Base-by-base conservation (phyloP, 2,329 filamentous ascomycete genomes). In the Botryotinia globosa region DNA sequence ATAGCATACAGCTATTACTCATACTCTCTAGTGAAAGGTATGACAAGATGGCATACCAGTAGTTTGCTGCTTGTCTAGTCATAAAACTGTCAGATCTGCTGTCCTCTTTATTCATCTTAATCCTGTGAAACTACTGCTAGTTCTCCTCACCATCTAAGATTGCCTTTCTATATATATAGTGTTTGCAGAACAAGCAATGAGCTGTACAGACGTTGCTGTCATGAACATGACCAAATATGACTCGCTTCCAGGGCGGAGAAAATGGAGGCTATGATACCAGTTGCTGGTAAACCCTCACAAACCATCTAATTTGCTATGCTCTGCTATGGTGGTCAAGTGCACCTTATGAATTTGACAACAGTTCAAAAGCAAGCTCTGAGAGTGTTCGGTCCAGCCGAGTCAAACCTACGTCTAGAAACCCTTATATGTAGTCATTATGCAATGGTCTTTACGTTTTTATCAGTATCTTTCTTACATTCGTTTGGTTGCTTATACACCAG, bases 41-140 rank as follows among this genome's bases (percentile, higher is more conserved):
- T 56, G 48, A 67, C 65, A 56, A n/a, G 65, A 56, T 42, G n/a
- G 1, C 22, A 56, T 42, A 9, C 25, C 34, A 32, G 25, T 32
- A 42, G 65, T 67, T 67, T 67, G 65, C 48, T 67, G 48, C 65
- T 67, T 67, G 65, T 67, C n/a, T 29, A 16, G 4, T 32, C 8
- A 56, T 56, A 25, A 29, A 66, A 66, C 4, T 45, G 34, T 29
- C 14, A 20, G 14, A 51, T 29, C 45, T 66, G 45, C 8, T 45
- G 42, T 56, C 29, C 48, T 14, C 45, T 56, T 42, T 51, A 22
- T 67, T 18, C 39, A 18, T 56, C n/a, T 56, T 18, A 56, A 34
- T 22, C 32, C 7, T 42, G 65, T 67, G 48, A n/a, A 67, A 67
- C 48, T 42, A n/a, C 18, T 4, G 29, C n/a, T 37, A 32, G 8